Conservation (phyloP, 1,139 yeast genomes). For the Yamadazyma jaroonii region DNA sequence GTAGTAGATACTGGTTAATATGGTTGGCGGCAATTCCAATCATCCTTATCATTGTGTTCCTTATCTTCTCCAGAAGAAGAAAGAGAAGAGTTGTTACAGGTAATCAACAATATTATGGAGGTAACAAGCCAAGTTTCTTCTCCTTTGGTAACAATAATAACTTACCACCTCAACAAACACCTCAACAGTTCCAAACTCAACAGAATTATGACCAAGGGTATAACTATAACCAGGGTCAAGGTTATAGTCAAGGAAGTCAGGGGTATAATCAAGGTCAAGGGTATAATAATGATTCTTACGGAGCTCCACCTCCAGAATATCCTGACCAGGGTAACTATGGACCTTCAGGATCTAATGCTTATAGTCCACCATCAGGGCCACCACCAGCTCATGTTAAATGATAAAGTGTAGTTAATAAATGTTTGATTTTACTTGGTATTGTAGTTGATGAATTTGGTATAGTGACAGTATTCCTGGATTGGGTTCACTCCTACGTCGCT, state of each 20-base stretch:
- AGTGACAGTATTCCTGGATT: no score
- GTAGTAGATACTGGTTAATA: slow-evolving; percentile 5
- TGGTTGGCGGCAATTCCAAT: slow-evolving; percentile 7
- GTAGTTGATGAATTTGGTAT: no score
- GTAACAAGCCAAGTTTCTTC: slow-evolving; percentile 3
- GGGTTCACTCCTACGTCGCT: no score
- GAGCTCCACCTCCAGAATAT: slow-evolving; percentile 16
- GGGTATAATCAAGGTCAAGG: slow-evolving; percentile 5
- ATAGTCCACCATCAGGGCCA: slow-evolving; percentile 13
- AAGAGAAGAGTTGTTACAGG: neutral
- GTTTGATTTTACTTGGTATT: no score
- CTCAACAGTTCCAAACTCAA: slow-evolving; percentile 5
- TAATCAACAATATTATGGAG: slow-evolving; percentile 5
- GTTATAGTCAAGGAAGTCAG: slow-evolving; percentile 4
- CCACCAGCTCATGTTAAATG: slow-evolving; percentile 16
- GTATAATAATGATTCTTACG: slow-evolving; percentile 7
- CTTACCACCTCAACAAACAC: slow-evolving; percentile 8
- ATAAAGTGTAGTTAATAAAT: no score
- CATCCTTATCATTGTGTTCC: neutral
- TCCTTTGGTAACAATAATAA: slow-evolving; percentile 1
- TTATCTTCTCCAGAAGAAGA: slow-evolving; percentile 6
- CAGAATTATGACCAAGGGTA: slow-evolving; percentile 3
- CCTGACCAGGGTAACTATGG: slow-evolving; percentile 9
- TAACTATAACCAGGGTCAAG: slow-evolving; percentile 1
- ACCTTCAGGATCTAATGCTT: slow-evolving; percentile 1